Base-by-base conservation (phyloP, 495 filamentous ascomycete genomes). In the Letharia columbiana region DNA sequence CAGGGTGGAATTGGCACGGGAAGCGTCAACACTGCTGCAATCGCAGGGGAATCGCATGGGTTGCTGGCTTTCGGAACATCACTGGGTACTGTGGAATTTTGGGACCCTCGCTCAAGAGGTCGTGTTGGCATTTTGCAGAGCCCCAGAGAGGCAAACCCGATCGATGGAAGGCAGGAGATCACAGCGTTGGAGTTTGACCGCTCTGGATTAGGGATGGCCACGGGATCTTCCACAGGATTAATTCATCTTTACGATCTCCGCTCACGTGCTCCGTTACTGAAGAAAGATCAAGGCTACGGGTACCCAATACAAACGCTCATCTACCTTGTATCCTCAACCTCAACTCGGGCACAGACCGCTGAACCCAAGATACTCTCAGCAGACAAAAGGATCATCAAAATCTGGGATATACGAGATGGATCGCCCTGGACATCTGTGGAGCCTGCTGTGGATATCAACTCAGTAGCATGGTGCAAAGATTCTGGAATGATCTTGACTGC, bases 311-410 rank as follows among this genome's bases (percentile, higher is more conserved):
- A 96, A 71, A 93, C 88, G 12, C 77, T 99, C 47, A 89, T 88
- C 47, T 96, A 95, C 79, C 82, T 99, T 44, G 87, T 84, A 54
- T 87, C 89, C 2, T 86, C 89, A 15, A 86, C 88, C 2, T 75
- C 75, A n/a, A 80, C 81, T 56, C 84, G 86, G 2, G 77, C 80
- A 39, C 80, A 82, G 69, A 83, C 77, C 35, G 71, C 84, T 62
- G 90, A 92, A 63, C 88, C 91, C 40, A 97, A 96, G 76, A 86
- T 99, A 60, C 78, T 99, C 47, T 93, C 91, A 1, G 83, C 91
- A 15, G 95, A 98, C 75, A 97, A 95, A 75, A 82, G 91, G 66
- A 96, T 96, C 68, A 96, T 99, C 79, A 99, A 99, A 77, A 84
- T 99, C 40, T 98, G 92, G 90, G 90, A 97, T 64, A 83, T 89